phyloP scores from a whole-genome alignment of 169 alveolate species.

The Babesia ovis region DNA sequence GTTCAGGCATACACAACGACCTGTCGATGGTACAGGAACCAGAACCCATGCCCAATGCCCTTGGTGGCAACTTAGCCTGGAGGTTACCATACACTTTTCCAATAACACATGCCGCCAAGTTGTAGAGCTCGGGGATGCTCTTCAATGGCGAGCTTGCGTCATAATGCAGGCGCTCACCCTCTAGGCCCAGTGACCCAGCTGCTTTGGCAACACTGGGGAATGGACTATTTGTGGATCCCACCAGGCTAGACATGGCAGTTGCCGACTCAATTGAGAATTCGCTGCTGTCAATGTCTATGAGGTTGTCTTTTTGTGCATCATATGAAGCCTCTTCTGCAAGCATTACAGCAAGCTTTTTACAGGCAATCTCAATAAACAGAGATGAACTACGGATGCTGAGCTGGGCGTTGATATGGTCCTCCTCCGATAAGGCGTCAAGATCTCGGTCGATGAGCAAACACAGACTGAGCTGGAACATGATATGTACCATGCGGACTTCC shows the following conservation, averaged over 20 bases:
- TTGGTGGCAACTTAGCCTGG: slow-evolving; percentile 57
- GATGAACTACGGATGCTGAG: slow-evolving; percentile 46
- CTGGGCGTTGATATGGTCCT: slow-evolving; percentile 28
- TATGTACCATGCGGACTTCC: slow-evolving; percentile 48
- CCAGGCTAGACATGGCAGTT: slow-evolving; percentile 58
- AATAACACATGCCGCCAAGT: slow-evolving; percentile 60
- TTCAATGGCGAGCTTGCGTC: slow-evolving; percentile 35
- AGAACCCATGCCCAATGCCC: slow-evolving; percentile 69
- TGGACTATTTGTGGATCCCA: slow-evolving; percentile 42
- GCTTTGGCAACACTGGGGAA: slow-evolving; percentile 51
- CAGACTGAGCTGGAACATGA: slow-evolving; percentile 57
- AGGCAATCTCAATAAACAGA: slow-evolving; percentile 55
- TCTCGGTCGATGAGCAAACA: slow-evolving; percentile 58
- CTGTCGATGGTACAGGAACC: slow-evolving; percentile 74
- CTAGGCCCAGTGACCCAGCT: slow-evolving; percentile 57
- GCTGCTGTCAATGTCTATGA: slow-evolving; percentile 39
- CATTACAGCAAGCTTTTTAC: slow-evolving; percentile 56
- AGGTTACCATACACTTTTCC: slow-evolving; percentile 52
- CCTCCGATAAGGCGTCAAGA: slow-evolving; percentile 33
- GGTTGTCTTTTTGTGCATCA: slow-evolving; percentile 35
- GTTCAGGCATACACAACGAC: slow-evolving; percentile 36
- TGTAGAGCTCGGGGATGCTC: slow-evolving; percentile 51
- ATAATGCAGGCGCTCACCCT: slow-evolving; percentile 33
- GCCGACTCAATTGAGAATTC: slow-evolving; percentile 56
- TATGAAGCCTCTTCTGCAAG: slow-evolving; percentile 43